A percentile compares a stretch with the other conserved stretches of the same genome.
phyloP scores from a whole-genome alignment of 78 protist species.

The Dictyostelium purpureum region DNA sequence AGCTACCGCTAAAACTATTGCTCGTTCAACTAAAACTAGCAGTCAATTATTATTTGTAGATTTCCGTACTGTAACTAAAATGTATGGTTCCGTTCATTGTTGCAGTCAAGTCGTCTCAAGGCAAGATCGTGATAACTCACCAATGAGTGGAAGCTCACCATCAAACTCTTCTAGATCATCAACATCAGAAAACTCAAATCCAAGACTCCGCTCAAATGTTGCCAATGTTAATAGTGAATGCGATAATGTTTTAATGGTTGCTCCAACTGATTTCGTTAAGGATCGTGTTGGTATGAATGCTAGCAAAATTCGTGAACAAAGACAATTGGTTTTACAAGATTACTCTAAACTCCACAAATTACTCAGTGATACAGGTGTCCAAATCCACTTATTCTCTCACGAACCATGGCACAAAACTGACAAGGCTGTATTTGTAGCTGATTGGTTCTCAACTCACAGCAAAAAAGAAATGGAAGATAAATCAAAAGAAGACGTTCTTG shows the following conservation, averaged over 20 bases:
- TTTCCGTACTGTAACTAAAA: conserved; percentile 86
- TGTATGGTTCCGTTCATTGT: conserved; percentile 96
- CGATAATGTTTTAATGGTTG: conserved; percentile 50
- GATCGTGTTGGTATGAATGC: conserved; percentile 56
- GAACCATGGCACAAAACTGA: conserved; percentile 70
- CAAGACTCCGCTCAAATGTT: neutral
- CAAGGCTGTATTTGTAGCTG: conserved; percentile 63
- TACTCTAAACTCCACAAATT: conserved; percentile 30
- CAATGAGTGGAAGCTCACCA: too few relatives aligned
- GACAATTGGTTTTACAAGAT: conserved; percentile 52
- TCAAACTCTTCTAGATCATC: too few relatives aligned
- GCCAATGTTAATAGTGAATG: neutral
- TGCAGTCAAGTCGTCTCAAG: conserved; percentile 87
- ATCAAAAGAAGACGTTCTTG: conserved; percentile 9
- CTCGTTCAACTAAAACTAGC: conserved; percentile 18
- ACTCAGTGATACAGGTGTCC: conserved; percentile 6
- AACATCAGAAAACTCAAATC: neutral
- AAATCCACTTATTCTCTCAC: conserved; percentile 61
- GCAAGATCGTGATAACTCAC: neutral
- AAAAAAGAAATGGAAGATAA: conserved; percentile 20
- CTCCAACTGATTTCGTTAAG: conserved; percentile 77
- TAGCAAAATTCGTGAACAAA: conserved; percentile 6
- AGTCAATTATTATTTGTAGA: conserved; percentile 73
- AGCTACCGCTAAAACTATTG: conserved; percentile 82
- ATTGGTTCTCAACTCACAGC: conserved; percentile 82